Percentiles rank a stretch among this genome's conserved stretches.
Evolutionary conservation across 2,329 filamentous ascomycete species (phyloP).

Genomic region (Cryphonectria carpinicola): DNA sequence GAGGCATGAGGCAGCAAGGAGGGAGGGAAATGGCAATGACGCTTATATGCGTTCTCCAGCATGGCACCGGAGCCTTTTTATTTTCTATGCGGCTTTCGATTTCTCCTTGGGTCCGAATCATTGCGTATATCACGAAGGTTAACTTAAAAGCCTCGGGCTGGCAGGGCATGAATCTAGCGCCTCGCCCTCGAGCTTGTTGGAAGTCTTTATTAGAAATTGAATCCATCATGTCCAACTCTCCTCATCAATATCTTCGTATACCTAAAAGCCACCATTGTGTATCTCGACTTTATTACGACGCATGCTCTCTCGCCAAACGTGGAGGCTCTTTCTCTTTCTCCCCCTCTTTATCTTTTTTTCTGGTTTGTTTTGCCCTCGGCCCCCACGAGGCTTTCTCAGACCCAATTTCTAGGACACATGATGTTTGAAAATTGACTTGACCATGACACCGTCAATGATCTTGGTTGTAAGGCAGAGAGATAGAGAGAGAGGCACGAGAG

Average conservation of each 20-base stretch:
- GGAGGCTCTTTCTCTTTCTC: too few species aligned
- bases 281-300: too few species aligned
- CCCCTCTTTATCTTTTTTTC: neutral
- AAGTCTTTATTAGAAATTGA: neutral
- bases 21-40: neutral
- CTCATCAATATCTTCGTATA: neutral
- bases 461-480: too few species aligned
- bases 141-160: neutral
- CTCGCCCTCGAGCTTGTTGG: neutral
- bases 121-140: slow-evolving; percentile 5
- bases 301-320: neutral
- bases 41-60: neutral
- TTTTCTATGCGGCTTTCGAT: neutral
- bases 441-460: too few species aligned
- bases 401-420: too few species aligned
- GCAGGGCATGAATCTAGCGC: neutral
- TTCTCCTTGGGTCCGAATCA: neutral
- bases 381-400: too few species aligned
- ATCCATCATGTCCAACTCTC: slow-evolving; percentile 2
- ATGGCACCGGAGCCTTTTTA: neutral
- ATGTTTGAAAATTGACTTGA: too few species aligned
- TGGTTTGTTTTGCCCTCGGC: too few species aligned
- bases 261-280: neutral
- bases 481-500: too few species aligned
- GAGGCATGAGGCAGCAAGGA: neutral